Evolutionary conservation across 345 rosid species (phyloP).

Genomic region (Fremontodendron californicum): DNA sequence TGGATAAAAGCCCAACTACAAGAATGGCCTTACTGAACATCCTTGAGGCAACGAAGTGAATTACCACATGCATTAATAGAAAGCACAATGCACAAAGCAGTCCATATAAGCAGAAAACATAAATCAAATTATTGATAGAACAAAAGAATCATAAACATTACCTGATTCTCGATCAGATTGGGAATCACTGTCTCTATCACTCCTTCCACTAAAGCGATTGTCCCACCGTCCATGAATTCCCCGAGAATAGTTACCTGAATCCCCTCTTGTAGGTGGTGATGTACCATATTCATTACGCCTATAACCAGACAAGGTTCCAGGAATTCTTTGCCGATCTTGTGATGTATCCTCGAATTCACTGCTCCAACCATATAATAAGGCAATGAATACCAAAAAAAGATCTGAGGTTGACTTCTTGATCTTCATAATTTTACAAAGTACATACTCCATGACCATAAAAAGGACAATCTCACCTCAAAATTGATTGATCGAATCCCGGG

Average conservation of each 20-base stretch:
- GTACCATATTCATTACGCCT: conserved; percentile 78
- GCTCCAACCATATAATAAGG: conserved; percentile 15
- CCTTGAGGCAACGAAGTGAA: background rate
- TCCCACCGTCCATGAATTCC: conserved; percentile 93
- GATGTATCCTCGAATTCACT: conserved; percentile 66
- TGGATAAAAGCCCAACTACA: background rate
- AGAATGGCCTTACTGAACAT: background rate
- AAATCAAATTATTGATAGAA: background rate
- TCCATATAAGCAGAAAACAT: conserved; percentile 2
- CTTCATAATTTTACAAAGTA: background rate
- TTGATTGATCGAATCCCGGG: conserved; percentile 49
- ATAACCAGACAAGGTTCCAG: conserved; percentile 50
- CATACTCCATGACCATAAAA: background rate
- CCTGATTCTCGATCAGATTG: conserved; percentile 81
- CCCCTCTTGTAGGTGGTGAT: conserved; percentile 80
- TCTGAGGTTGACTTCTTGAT: background rate
- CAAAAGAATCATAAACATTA: conserved; percentile 18
- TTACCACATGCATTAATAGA: background rate
- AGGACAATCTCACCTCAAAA: conserved; percentile 49
- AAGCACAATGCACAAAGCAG: background rate
- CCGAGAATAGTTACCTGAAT: too few species aligned
- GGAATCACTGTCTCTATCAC: conserved; percentile 68
- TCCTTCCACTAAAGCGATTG: conserved; percentile 66
- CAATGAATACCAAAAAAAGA: conserved; percentile 5
- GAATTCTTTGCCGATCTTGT: conserved; percentile 50